Percentiles rank a stretch among this genome's conserved stretches.
These are phyloP conservation scores for Cercospora beticola DNA, from an alignment of 2,329 filamentous ascomycete genomes.

Conservation along the genomic window DNA sequence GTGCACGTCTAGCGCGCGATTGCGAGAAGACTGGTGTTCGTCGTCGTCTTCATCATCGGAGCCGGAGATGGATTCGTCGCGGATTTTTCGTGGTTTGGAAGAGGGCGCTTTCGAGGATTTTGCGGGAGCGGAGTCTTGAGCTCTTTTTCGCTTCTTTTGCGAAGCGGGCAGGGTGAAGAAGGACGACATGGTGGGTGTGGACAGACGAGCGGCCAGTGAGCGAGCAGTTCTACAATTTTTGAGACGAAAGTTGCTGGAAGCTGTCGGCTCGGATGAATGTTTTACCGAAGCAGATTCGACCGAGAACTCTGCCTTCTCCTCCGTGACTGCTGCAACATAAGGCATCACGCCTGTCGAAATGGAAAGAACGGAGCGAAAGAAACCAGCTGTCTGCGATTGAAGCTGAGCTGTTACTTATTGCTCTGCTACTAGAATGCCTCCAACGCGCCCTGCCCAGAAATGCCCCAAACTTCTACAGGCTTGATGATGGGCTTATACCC, in stretches of 20 bases:
- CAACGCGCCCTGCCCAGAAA: slow-evolving; percentile 16
- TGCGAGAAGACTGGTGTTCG: slow-evolving; percentile 22
- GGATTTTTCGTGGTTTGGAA: slow-evolving; percentile 50
- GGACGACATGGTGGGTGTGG: slow-evolving; percentile 68
- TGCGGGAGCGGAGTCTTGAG: slow-evolving; percentile 54
- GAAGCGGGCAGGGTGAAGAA: slow-evolving; percentile 90
- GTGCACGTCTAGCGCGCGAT: slow-evolving; percentile 37
- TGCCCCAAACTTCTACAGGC: slow-evolving; percentile 13
- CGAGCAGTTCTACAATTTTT: slow-evolving; percentile 1
- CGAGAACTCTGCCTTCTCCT: too few relatives aligned
- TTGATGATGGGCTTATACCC: slow-evolving; percentile 18
- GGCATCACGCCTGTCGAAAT: neutral
- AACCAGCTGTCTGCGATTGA: neutral
- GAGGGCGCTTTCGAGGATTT: slow-evolving; percentile 47
- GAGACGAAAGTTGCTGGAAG: slow-evolving; percentile 3
- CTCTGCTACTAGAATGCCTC: slow-evolving; percentile 4
- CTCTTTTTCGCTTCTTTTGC: slow-evolving; percentile 85
- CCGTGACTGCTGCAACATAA: too few relatives aligned
- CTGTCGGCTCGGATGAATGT: neutral
- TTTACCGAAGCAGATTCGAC: neutral
- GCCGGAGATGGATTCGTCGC: slow-evolving; percentile 82
- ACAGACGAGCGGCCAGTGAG: slow-evolving; percentile 4
- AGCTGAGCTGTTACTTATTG: neutral
- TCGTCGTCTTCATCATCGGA: slow-evolving; percentile 73
- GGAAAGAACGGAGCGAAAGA: neutral